Conservation (phyloP, 805 yeast genomes). For the Clavispora phyllophila region DNA sequence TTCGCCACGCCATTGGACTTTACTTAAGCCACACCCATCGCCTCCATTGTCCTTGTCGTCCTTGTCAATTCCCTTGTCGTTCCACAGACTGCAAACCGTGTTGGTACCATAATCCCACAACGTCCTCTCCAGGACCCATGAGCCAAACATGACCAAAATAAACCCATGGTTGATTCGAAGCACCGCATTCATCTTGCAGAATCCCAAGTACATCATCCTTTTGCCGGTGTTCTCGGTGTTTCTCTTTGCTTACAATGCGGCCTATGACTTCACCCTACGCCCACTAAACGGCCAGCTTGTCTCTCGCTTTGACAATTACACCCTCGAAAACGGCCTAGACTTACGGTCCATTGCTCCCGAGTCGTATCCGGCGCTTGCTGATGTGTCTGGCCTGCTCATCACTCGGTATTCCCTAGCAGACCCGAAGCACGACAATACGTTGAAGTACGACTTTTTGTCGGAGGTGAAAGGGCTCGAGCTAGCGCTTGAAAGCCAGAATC, state of each 20-base stretch:
- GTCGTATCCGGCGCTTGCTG: neutral
- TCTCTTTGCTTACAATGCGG: slow-evolving; percentile 29
- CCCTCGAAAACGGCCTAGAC: slow-evolving; percentile 1
- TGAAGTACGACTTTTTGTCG: neutral
- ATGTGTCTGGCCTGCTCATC: neutral
- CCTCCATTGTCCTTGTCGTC: neutral
- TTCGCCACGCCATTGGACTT: no score
- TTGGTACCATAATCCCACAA: neutral
- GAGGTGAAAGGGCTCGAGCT: neutral
- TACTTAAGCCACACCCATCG: no score
- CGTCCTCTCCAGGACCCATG: neutral
- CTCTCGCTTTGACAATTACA: slow-evolving; percentile 5
- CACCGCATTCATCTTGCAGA: slow-evolving; percentile 18
- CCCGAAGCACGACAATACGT: neutral
- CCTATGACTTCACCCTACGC: slow-evolving; percentile 31
- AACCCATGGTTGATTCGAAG: slow-evolving; percentile 11
- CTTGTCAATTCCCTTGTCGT: neutral
- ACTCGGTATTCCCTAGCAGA: neutral
- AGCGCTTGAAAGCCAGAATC: neutral
- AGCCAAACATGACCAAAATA: slow-evolving; percentile 8
- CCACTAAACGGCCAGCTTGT: slow-evolving; percentile 20
- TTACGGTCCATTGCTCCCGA: neutral
- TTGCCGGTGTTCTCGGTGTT: slow-evolving; percentile 28
- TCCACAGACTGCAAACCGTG: neutral
- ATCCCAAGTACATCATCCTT: slow-evolving; percentile 26